These are phyloP conservation scores for Penicillium parvum DNA, from an alignment of 495 filamentous ascomycete species.

Conservation along the genomic window DNA sequence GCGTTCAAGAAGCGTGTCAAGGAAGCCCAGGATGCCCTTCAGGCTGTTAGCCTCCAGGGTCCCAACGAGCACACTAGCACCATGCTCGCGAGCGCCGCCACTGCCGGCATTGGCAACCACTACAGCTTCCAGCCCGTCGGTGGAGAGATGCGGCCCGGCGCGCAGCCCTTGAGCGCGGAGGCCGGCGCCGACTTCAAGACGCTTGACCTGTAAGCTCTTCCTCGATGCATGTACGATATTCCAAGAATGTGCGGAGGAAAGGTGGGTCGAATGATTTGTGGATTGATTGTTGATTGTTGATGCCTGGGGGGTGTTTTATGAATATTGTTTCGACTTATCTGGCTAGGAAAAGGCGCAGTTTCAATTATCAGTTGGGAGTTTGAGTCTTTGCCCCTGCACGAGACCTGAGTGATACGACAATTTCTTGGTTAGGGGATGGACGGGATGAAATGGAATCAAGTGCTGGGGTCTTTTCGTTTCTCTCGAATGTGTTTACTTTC, in stretches of 20 bases:
- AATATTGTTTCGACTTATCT: conserved; percentile 21
- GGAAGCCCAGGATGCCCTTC: conserved; percentile 74
- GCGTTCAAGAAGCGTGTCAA: conserved; percentile 82
- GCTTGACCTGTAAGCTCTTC: conserved; percentile 40
- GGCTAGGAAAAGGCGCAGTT: conserved; percentile 32
- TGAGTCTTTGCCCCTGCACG: conserved; percentile 15
- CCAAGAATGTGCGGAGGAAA: conserved; percentile 12
- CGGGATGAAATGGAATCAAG: no score
- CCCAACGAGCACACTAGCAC: conserved; percentile 51
- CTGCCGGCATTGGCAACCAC: conserved; percentile 47
- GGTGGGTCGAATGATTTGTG: conserved; percentile 2
- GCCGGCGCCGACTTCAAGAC: conserved; percentile 47
- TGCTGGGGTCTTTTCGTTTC: conserved; percentile 8
- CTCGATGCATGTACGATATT: conserved; percentile 28
- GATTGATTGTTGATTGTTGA: no score
- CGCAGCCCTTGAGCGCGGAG: conserved; percentile 64
- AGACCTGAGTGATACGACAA: conserved; percentile 5
- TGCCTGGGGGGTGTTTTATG: no score
- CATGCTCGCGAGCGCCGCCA: conserved; percentile 45
- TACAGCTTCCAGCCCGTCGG: conserved; percentile 55
- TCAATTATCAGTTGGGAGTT: conserved; percentile 22
- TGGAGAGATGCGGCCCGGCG: conserved; percentile 41
- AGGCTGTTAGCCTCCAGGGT: conserved; percentile 54
- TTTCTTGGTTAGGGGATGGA: conserved; percentile 14
- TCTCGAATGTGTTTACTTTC: conserved; percentile 24